Percentiles rank a stretch among this genome's conserved stretches.
Evolutionary conservation across 129 eudicot genomes (phyloP).

Genomic region (Lonicera japonica): DNA sequence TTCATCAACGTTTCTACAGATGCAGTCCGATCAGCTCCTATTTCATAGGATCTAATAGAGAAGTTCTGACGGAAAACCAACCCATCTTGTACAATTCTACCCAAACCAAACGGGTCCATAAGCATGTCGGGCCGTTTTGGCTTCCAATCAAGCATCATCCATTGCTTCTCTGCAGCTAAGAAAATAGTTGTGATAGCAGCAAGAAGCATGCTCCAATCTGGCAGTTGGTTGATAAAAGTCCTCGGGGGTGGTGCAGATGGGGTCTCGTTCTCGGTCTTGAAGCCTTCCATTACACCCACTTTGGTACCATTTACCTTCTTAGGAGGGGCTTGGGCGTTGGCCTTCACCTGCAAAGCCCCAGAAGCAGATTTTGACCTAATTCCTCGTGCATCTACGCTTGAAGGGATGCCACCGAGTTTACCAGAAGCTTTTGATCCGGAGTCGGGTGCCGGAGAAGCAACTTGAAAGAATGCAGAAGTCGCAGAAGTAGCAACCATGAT

Average conservation of each 20-base stretch:
- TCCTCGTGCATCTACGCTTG: constrained; percentile 54
- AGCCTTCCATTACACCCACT: constrained; percentile 68
- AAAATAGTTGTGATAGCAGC: constrained; percentile 92
- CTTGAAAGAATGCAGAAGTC: constrained; percentile 53
- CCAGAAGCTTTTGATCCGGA: constrained; percentile 51
- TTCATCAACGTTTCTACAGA: constrained; percentile 87
- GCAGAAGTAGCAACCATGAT: constrained; percentile 81
- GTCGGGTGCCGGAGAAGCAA: constrained; percentile 53
- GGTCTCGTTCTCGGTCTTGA: constrained; percentile 51
- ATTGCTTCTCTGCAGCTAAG: constrained; percentile 97
- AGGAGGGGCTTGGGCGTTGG: constrained; percentile 78
- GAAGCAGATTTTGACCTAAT: constrained; percentile 49
- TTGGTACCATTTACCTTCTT: constrained; percentile 87
- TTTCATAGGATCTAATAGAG: constrained; percentile 84
- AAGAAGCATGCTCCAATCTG: constrained; percentile 98
- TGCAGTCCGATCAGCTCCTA: constrained; percentile 89
- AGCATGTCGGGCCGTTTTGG: constrained; percentile 79
- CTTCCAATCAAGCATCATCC: constrained; percentile 99
- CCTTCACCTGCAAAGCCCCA: constrained; percentile 57
- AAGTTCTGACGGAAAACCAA: constrained; percentile 75
- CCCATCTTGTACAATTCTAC: constrained; percentile 81
- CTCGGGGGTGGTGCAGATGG: constrained; percentile 61
- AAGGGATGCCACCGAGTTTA: constrained; percentile 37
- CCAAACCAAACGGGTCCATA: constrained; percentile 75
- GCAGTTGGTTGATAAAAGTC: constrained; percentile 84